Evolutionary conservation across 140 eudicot species (phyloP).

Genomic region (Artemisia princeps): DNA sequence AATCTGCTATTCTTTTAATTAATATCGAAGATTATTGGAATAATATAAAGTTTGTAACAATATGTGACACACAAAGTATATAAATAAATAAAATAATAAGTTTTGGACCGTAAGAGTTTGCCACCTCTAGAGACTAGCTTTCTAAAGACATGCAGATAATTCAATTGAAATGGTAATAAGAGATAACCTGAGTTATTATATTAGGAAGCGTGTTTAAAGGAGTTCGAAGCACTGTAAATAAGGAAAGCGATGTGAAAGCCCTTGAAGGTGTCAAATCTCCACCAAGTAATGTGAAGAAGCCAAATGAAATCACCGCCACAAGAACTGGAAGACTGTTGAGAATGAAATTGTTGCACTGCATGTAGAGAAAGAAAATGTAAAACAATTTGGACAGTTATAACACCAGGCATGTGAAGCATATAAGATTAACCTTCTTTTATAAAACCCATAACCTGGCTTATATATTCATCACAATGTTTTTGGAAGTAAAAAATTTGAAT

Average conservation of each 20-base stretch:
- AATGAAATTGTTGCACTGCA: slow-evolving; percentile 82
- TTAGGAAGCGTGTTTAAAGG: slow-evolving; percentile 86
- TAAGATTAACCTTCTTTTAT: slow-evolving; percentile 2
- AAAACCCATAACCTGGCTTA: slow-evolving; percentile 1
- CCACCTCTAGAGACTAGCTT: slow-evolving; percentile 7
- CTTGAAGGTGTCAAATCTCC: slow-evolving; percentile 93
- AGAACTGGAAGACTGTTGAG: slow-evolving; percentile 88
- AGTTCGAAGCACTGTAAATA: slow-evolving; percentile 77
- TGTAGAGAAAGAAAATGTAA: slow-evolving; percentile 2
- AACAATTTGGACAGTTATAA: background rate
- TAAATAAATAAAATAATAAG: too few species aligned
- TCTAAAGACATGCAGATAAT: slow-evolving; percentile 6
- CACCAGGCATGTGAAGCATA: background rate
- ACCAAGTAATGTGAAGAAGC: slow-evolving; percentile 73
- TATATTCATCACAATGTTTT: background rate
- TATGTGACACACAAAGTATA: too few species aligned
- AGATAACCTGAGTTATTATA: slow-evolving; percentile 64
- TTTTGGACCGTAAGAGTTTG: background rate
- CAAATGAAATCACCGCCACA: slow-evolving; percentile 86
- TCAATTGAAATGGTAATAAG: slow-evolving; percentile 12
- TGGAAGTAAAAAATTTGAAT: background rate
- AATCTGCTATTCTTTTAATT: too few species aligned
- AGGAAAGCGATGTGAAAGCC: slow-evolving; percentile 85
- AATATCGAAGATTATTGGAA: too few species aligned
- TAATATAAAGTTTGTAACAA: too few species aligned